A percentile compares a stretch with the other conserved stretches of the same genome.
These are phyloP conservation scores for Rhodotorula sp. DNA, from an alignment of 1,284 basidiomycete genomes.

Conservation along the genomic window DNA sequence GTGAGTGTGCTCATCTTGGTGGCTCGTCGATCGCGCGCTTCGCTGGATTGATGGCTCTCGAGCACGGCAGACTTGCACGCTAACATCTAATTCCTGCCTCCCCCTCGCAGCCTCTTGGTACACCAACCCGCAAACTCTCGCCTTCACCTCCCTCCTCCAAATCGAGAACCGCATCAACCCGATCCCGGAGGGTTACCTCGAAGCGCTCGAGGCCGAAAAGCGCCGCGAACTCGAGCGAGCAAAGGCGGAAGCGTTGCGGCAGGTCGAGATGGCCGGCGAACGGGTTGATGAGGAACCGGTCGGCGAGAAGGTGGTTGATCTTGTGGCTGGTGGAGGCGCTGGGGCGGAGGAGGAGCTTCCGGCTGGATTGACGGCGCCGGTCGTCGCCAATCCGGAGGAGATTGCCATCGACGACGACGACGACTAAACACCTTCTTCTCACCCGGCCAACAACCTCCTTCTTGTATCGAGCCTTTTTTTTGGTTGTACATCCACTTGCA, in stretches of 20 bases:
- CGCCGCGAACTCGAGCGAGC: slow-evolving; percentile 11
- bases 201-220: slow-evolving; percentile 15
- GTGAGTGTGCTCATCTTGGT: slow-evolving; percentile 5
- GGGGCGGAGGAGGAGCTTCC: background rate
- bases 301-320: slow-evolving; percentile 5
- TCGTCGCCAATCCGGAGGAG: slow-evolving; percentile 26
- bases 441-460: background rate
- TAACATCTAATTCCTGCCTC: background rate
- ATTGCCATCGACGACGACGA: slow-evolving; percentile 30
- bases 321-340: background rate
- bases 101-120: slow-evolving; percentile 64
- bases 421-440: background rate
- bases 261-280: slow-evolving; percentile 12
- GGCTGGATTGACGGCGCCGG: background rate
- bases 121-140: slow-evolving; percentile 85
- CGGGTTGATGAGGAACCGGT: slow-evolving; percentile 21
- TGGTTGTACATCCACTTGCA: slow-evolving; percentile 2
- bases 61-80: background rate
- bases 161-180: slow-evolving; percentile 78
- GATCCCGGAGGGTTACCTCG: slow-evolving; percentile 32
- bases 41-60: slow-evolving; percentile 24
- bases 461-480: background rate
- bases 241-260: slow-evolving; percentile 19
- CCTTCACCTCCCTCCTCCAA: slow-evolving; percentile 74
- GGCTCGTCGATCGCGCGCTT: background rate